A percentile compares a stretch with the other conserved stretches of the same genome.
These are phyloP conservation scores for Cutaneotrichosporon sp. DNA, from an alignment of 1,284 basidiomycete genomes.

Conservation along the genomic window DNA sequence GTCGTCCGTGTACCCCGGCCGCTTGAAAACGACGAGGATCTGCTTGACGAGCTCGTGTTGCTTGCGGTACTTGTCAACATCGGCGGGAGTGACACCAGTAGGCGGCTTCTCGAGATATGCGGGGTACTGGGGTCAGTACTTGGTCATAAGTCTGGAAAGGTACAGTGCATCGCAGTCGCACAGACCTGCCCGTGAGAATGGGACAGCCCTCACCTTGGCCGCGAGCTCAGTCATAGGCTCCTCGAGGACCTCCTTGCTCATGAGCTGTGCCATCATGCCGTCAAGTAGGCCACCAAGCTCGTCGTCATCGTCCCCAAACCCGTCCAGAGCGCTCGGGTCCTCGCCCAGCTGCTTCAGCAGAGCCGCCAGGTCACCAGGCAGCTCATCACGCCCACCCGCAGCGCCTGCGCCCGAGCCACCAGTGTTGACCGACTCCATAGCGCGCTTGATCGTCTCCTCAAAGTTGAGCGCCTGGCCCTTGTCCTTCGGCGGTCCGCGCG, in stretches of 20 bases:
- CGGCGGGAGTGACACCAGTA: constrained; percentile 61
- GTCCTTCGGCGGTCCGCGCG: constrained; percentile 2
- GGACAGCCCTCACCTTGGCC: constrained; percentile 63
- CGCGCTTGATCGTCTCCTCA: constrained; percentile 71
- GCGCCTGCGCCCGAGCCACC: constrained; percentile 40
- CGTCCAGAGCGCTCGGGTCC: constrained; percentile 58
- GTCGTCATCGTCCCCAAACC: constrained; percentile 57
- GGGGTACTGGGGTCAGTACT: constrained; percentile 65
- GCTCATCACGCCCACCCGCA: constrained; percentile 34
- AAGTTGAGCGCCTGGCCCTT: constrained; percentile 57
- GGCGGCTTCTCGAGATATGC: constrained; percentile 64
- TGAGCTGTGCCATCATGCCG: constrained; percentile 87
- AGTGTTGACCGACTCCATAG: constrained; percentile 75
- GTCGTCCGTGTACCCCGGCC: constrained; percentile 64
- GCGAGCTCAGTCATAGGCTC: constrained; percentile 87
- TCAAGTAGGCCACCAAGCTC: constrained; percentile 77
- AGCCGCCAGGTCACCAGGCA: constrained; percentile 34
- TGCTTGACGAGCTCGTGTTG: constrained; percentile 67
- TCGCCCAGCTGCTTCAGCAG: constrained; percentile 49
- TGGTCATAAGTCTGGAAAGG: no score
- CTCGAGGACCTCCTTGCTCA: constrained; percentile 90
- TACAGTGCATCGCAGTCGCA: no score
- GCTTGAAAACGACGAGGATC: constrained; percentile 74
- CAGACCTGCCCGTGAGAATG: not conserved
- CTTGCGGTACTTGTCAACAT: constrained; percentile 66